phyloP scores from a whole-genome alignment of 2,329 filamentous ascomycete genomes.

The Elsinoe ampelina region DNA sequence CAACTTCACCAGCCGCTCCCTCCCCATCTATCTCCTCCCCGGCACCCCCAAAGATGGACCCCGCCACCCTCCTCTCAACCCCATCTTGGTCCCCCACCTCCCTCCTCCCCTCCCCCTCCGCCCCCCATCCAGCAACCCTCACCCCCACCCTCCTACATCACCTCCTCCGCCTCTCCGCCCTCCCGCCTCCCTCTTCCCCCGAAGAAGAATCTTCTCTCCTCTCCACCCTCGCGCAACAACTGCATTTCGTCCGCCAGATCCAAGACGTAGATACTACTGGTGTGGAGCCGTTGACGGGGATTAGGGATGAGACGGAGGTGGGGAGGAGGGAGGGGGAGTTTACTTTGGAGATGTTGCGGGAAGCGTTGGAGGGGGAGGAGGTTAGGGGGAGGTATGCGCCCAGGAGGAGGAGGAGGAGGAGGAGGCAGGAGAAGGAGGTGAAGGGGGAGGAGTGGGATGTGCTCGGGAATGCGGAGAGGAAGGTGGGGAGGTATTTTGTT shows the following conservation, averaged over 20 bases:
- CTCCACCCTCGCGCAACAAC: constrained; percentile 64
- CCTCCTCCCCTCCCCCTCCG: constrained; percentile 48
- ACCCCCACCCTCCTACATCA: constrained; percentile 65
- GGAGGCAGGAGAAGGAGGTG: constrained; percentile 39
- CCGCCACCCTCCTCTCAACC: constrained; percentile 42
- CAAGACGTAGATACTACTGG: constrained; percentile 67
- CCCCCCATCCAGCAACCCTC: constrained; percentile 35
- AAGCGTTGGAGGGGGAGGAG: constrained; percentile 52
- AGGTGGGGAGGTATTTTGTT: constrained; percentile 64
- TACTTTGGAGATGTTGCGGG: constrained; percentile 47
- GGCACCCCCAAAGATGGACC: not conserved
- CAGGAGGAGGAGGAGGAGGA: constrained; percentile 45
- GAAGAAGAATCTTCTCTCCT: constrained; percentile 64
- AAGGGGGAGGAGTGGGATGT: constrained; percentile 55
- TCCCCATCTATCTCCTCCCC: not conserved
- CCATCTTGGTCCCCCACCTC: constrained; percentile 79
- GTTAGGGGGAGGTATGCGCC: constrained; percentile 45
- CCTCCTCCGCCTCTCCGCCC: constrained; percentile 78
- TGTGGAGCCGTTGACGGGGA: constrained; percentile 63
- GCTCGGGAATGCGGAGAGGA: constrained; percentile 55
- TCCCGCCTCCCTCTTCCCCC: constrained; percentile 58
- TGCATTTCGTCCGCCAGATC: constrained; percentile 83
- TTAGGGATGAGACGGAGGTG: constrained; percentile 66
- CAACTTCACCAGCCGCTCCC: no score
- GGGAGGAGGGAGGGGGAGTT: constrained; percentile 51